Evolutionary conservation across 805 yeast genomes (phyloP), one percentile per base, ranked within the genome.

Genomic region (Danielozyma ontarioensis): DNA sequence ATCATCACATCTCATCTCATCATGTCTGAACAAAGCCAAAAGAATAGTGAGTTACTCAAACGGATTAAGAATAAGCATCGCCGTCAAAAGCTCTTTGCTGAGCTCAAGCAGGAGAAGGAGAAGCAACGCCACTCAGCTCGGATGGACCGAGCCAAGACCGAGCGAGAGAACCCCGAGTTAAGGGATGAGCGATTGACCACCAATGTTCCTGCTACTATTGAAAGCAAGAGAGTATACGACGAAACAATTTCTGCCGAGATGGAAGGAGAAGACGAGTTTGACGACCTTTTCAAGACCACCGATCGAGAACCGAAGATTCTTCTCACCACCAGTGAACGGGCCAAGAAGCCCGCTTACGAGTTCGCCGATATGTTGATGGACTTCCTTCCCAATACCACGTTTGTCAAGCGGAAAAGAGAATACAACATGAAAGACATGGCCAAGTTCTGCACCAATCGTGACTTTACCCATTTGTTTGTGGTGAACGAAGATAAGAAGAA

Each of bases 401-500:
- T 90, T 55, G 79, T 89, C 39, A 87, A 89, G 59, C 74, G 98
- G 37, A 87, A 88, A 51, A 72, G 78, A 46, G 90, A 90, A 48
- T 89, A 79, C 55, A 72, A 74, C 23, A 81, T 93, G 74, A 78
- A 81, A 44, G 96, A 87, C 32, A 93, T 93, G 74, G 87, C 94
- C 10, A 76, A 78, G 37, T 78, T 78, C 47, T 85, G 96, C 58
- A 56, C 78, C 26, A 85, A 83, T 52, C 68, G 97, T 53, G 90
- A 80, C 14, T 93, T 74, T 62, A 89, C 97, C 0, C 95, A 89
- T 53, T 64, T 93, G 49, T 66, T 93, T 19, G 88, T 93, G 31
- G 77, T 93, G 39, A 93, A 93, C 56, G 98, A 93, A 60, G 96
- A 87, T 62, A 89, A 89, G 61, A 93, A 90, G 59, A 74, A 72